Evolutionary conservation across 164 flowering plant species (phyloP).

Genomic region (Nymphaea thermarum): DNA sequence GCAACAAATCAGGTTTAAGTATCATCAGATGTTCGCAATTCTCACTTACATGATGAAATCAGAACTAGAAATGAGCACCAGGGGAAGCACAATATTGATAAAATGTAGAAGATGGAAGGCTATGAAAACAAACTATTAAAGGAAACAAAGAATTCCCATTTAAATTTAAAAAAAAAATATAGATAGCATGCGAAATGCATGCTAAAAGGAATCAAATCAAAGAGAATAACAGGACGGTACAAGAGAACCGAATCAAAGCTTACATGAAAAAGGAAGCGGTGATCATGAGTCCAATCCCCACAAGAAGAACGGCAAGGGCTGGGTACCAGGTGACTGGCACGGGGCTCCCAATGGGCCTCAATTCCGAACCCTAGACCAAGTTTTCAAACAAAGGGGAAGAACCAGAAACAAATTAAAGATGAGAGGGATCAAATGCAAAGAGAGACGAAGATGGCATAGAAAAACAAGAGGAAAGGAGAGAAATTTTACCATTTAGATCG

Average conservation of each 20-base stretch:
- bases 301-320: slow-evolving; percentile 52
- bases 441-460: too few relatives aligned
- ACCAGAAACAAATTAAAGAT: too few relatives aligned
- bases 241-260: slow-evolving; percentile 6
- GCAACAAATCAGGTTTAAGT: too few relatives aligned
- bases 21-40: too few relatives aligned
- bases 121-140: not conserved
- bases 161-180: too few relatives aligned
- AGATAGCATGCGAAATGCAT: not conserved
- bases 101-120: not conserved
- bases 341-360: slow-evolving; percentile 72
- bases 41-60: too few relatives aligned
- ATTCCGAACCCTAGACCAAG: not conserved
- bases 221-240: not conserved
- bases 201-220: not conserved
- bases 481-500: too few relatives aligned
- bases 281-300: slow-evolving; percentile 56
- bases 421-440: too few relatives aligned
- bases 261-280: slow-evolving; percentile 93
- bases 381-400: not conserved
- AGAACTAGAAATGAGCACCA: too few relatives aligned
- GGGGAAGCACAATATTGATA: not conserved
- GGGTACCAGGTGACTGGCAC: slow-evolving; percentile 76
- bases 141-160: not conserved
- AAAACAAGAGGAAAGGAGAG: too few relatives aligned